Evolutionary conservation across 2,329 filamentous ascomycete genomes (phyloP), one percentile per base, ranked within the genome.

Genomic region (Acrocalymma vagum): DNA sequence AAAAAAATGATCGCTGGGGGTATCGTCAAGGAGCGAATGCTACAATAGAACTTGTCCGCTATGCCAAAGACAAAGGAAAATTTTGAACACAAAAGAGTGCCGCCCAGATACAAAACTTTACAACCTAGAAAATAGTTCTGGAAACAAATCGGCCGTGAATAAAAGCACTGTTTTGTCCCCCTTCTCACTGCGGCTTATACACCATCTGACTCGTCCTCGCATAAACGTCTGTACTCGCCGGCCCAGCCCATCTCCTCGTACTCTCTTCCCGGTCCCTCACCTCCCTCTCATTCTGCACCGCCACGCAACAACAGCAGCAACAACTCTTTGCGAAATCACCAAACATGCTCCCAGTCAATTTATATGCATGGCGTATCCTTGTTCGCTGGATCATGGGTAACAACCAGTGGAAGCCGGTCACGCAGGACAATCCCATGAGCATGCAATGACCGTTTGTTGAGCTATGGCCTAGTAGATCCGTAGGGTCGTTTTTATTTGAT

Each of bases 221-320:
- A 52, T 71, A 71, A 16, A 58, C 60, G 20, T 65, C 53, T 13
- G 55, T 51, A 32, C 60, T 60, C 13, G 64, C 68, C 13, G 70
- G 71, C 2, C 70, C 71, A 1, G 70, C 70, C 60, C 58, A 69
- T 21, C 63, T 45, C 40, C 66, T 60, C 28, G 48, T 51, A 21
- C 49, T 59, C 46, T 82, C 72, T 53, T 78, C 74, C 36, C 75
- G 59, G 9, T 59, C 61, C 33, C 63, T 62, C 4, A 78, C 60
- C 50, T 78, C 75, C 22, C 72, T 61, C 55, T 78, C 75, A 45
- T 72, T 72, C 51, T 75, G 72, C 36, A 76, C 68, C 1, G 67
- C 58, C 8, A 66, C 61, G 41, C 74, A 77, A 31, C 65, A 67
- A 9, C 65, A 67, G 48, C 73, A 77, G 43, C 70, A 76, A 17